These are phyloP conservation scores for Ustulina deusta DNA, from an alignment of 2,329 filamentous ascomycete genomes.

Conservation along the genomic window DNA sequence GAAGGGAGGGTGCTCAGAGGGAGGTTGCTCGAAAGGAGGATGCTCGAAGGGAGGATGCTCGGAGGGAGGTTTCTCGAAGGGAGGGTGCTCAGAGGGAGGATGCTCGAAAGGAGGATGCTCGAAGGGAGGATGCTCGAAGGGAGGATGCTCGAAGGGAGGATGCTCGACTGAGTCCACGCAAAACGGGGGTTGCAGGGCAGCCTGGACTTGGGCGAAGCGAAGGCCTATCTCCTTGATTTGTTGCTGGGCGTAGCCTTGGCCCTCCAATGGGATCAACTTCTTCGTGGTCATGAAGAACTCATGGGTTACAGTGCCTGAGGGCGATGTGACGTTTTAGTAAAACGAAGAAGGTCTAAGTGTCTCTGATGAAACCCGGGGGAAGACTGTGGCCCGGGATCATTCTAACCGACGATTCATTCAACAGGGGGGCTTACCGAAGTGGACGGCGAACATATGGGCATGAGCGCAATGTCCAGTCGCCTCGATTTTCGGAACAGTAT, in stretches of 20 bases:
- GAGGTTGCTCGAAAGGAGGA: too few species aligned
- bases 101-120: too few species aligned
- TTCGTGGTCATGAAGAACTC: slow-evolving; percentile 32
- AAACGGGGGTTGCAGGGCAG: slow-evolving; percentile 20
- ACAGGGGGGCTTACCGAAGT: slow-evolving; percentile 29
- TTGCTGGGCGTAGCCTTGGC: slow-evolving; percentile 20
- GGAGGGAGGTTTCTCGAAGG: too few species aligned
- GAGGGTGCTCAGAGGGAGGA: too few species aligned
- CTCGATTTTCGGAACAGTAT: slow-evolving; percentile 22
- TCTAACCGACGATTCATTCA: background rate
- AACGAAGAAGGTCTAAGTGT: background rate
- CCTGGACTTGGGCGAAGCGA: slow-evolving; percentile 27
- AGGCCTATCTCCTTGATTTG: slow-evolving; percentile 25
- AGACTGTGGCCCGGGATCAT: background rate
- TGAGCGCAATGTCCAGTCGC: slow-evolving; percentile 31
- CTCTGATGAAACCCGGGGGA: background rate
- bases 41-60: too few species aligned
- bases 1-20: too few species aligned
- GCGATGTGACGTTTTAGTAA: slow-evolving; percentile 10
- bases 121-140: too few species aligned
- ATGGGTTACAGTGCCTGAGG: slow-evolving; percentile 29
- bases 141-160: too few species aligned
- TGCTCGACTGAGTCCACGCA: slow-evolving; percentile 37
- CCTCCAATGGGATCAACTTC: slow-evolving; percentile 35
- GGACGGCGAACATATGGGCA: slow-evolving; percentile 15